Evolutionary conservation across 176 grass and related monocot genomes (phyloP).

Genomic region (Musa schizocarpa): DNA sequence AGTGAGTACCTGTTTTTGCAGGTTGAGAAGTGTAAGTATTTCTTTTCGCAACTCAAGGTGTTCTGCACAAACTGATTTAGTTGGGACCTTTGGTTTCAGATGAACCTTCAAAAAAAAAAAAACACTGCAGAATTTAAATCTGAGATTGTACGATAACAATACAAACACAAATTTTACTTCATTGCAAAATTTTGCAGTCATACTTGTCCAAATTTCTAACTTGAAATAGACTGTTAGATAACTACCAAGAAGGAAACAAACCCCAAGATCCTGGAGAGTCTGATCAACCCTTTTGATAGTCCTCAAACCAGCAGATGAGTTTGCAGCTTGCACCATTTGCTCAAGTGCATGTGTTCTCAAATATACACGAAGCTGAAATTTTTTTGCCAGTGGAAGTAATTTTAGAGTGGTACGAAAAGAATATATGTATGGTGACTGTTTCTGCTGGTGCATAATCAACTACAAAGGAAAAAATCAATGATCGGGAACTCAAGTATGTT

Average conservation of each 20-base stretch:
- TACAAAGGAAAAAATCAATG: background rate
- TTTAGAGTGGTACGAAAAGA: background rate
- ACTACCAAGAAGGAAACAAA: conserved; percentile 30
- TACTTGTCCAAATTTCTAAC: background rate
- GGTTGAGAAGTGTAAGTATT: conserved; percentile 94
- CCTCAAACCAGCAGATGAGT: conserved; percentile 73
- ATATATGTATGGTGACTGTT: background rate
- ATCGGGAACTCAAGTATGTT: background rate
- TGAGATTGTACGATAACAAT: background rate
- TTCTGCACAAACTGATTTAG: conserved; percentile 89
- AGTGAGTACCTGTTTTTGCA: conserved; percentile 82
- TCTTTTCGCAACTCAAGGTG: conserved; percentile 96
- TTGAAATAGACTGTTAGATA: background rate
- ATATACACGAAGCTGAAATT: conserved; percentile 71
- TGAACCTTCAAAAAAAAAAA: conserved; percentile 50
- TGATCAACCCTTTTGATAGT: conserved; percentile 85
- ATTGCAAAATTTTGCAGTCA: background rate
- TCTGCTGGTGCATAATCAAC: background rate
- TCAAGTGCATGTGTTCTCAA: conserved; percentile 89
- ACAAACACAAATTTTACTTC: background rate
- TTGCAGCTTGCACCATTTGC: conserved; percentile 91
- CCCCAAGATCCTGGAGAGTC: conserved; percentile 83
- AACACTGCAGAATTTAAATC: background rate
- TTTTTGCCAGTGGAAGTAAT: background rate
- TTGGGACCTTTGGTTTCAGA: conserved; percentile 95